A percentile compares a stretch with the other conserved stretches of the same genome.
phyloP scores from a whole-genome alignment of 2,329 filamentous ascomycete species.

The Diaporthe aspalathi region DNA sequence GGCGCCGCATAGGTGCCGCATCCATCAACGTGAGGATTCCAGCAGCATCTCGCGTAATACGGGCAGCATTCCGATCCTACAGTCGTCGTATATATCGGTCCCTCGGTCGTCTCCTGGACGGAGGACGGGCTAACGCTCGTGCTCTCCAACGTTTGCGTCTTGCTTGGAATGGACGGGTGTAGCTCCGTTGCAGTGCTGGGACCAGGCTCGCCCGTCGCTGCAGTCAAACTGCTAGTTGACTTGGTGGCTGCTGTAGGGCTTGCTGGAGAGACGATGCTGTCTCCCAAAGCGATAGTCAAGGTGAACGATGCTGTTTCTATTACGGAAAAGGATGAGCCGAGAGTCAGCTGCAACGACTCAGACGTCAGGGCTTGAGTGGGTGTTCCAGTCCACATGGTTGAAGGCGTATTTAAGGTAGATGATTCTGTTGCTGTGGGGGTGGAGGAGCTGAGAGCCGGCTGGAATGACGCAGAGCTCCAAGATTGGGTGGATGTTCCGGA shows the following conservation, averaged over 20 bases:
- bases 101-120: not conserved
- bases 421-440: too few relatives aligned
- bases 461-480: too few relatives aligned
- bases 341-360: not conserved
- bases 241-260: not conserved
- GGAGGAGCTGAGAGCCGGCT: too few relatives aligned
- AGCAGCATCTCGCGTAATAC: conserved; percentile 5
- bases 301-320: conserved; percentile 15
- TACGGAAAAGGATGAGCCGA: not conserved
- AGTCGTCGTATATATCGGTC: conserved; percentile 1
- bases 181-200: too few relatives aligned
- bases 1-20: conserved; percentile 18
- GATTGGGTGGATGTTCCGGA: too few relatives aligned
- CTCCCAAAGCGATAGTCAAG: not conserved
- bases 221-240: not conserved
- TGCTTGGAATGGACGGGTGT: not conserved
- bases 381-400: not conserved
- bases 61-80: conserved; percentile 7
- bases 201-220: not conserved
- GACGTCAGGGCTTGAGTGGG: not conserved
- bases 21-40: not conserved
- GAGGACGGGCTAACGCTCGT: not conserved
- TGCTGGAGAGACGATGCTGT: not conserved
- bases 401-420: not conserved
- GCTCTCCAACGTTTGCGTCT: not conserved